phyloP scores from a whole-genome alignment of 345 rosid genomes.

The Viola odorata region DNA sequence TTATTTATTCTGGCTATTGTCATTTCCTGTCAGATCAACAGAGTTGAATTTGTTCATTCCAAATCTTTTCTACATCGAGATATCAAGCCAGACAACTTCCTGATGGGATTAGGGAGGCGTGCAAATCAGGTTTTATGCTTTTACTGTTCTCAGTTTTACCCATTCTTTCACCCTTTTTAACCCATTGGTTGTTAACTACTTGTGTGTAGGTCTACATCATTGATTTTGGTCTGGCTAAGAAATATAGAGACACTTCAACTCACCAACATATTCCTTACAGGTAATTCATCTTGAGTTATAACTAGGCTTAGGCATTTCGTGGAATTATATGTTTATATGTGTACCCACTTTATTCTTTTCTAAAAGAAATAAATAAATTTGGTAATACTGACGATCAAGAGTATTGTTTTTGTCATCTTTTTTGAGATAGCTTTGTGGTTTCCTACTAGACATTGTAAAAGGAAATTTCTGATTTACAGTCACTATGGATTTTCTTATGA shows the following conservation, averaged over 20 bases:
- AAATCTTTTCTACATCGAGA: conserved; percentile 89
- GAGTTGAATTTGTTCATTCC: conserved; percentile 80
- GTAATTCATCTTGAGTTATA: conserved; percentile 23
- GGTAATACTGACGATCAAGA: neutral
- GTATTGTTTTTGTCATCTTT: neutral
- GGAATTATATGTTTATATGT: neutral
- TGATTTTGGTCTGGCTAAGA: conserved; percentile 93
- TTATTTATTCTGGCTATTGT: conserved; percentile 7
- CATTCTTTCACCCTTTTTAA: neutral
- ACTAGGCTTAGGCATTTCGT: neutral
- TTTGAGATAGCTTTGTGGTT: neutral
- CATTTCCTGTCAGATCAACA: conserved; percentile 54
- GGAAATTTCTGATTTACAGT: neutral
- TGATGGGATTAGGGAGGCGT: conserved; percentile 87
- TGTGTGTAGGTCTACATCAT: conserved; percentile 61
- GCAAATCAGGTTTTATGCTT: conserved; percentile 60
- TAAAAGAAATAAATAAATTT: neutral
- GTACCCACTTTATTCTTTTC: neutral
- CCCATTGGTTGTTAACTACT: conserved; percentile 10
- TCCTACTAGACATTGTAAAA: neutral
- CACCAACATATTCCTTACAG: conserved; percentile 91
- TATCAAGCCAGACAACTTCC: conserved; percentile 89
- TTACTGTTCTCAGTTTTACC: conserved; percentile 5
- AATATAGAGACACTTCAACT: conserved; percentile 68
- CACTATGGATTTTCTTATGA: no score